These are phyloP conservation scores for Trypanosoma melophagium DNA, from an alignment of 208 protist genomes.

Conservation along the genomic window DNA sequence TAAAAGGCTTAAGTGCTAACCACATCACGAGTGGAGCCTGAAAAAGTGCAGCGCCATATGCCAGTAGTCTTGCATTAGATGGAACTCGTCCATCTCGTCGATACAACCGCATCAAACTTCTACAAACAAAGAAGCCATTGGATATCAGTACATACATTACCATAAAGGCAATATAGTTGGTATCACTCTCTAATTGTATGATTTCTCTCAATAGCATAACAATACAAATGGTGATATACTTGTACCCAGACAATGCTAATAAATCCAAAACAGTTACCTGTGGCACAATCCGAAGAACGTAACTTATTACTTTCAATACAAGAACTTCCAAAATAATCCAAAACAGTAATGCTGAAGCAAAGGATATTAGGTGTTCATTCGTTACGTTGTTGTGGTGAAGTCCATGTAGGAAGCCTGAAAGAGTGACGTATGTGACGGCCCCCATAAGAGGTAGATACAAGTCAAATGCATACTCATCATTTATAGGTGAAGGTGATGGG, in stretches of 20 bases:
- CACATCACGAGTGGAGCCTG: slow-evolving; percentile 60
- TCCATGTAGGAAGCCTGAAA: slow-evolving; percentile 64
- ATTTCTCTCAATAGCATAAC: slow-evolving; percentile 44
- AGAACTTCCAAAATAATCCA: slow-evolving; percentile 57
- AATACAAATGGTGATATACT: slow-evolving; percentile 71
- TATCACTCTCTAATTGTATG: slow-evolving; percentile 21
- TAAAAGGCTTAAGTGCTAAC: slow-evolving; percentile 49
- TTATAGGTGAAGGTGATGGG: slow-evolving; percentile 33
- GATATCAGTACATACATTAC: slow-evolving; percentile 47
- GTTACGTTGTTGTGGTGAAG: slow-evolving; percentile 39
- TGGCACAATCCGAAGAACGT: slow-evolving; percentile 39
- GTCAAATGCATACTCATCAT: slow-evolving; percentile 66
- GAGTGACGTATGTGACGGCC: slow-evolving; percentile 72
- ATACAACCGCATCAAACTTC: slow-evolving; percentile 35
- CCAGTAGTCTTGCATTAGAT: slow-evolving; percentile 47
- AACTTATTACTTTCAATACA: slow-evolving; percentile 42
- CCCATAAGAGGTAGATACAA: slow-evolving; percentile 88
- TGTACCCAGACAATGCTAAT: slow-evolving; percentile 69
- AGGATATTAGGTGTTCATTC: slow-evolving; percentile 56
- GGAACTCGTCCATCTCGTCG: slow-evolving; percentile 40
- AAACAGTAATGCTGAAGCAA: slow-evolving; percentile 47
- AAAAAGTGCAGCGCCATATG: slow-evolving; percentile 36
- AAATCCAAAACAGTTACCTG: slow-evolving; percentile 45
- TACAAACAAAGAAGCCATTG: slow-evolving; percentile 48
- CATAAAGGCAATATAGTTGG: slow-evolving; percentile 25